Base-by-base conservation (phyloP, 306 rosid genomes). In the Alnus rubra region DNA sequence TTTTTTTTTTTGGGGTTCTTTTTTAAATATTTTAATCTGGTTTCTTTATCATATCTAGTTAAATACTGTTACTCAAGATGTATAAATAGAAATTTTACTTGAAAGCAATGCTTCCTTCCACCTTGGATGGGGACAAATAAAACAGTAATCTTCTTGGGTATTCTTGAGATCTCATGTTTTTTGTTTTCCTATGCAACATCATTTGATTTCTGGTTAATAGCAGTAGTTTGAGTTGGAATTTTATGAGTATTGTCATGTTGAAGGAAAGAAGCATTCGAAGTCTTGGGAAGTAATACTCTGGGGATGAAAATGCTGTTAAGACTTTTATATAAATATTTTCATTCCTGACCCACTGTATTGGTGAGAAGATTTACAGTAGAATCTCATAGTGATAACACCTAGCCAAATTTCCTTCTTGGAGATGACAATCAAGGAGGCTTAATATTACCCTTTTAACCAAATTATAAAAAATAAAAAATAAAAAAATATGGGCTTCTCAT, bases 41-140 rank as follows among this genome's bases (percentile, higher is more conserved):
- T 67, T 18, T 42, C 28, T 15, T 31, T 64, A 23, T 68, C 12
- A 19, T 42, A 39, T 68, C 37, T 68, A 42, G 51, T 10, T 45
- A 18, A 42, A 68, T 18, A 19, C 39, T 68, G 30, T 42, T 18
- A 67, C 31, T 9, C 30, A 4, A 39, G 51, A 18, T 68, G 52
- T 18, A 68, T 68, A 45, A 31, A 63, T 31, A 63, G 19, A 63
- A 63, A 63, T 12, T 15, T 62, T 13, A 14, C 47, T 63, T 12
- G 16, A 68, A 67, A 18, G 49, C 19, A 68, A 39, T 68, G 49
- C 72, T n/a, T 68, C 33, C 72, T n/a, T 68, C 33, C 31, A n/a
- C 12, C 50, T 68, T n/a, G 18, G 72, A 68, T 42, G 51, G 42
- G 72, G 50, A 68, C 51, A 68, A 68, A 42, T 44, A n/a, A 68